These are phyloP conservation scores for Gillenia trifoliata DNA, from an alignment of 306 rosid species.

Conservation along the genomic window DNA sequence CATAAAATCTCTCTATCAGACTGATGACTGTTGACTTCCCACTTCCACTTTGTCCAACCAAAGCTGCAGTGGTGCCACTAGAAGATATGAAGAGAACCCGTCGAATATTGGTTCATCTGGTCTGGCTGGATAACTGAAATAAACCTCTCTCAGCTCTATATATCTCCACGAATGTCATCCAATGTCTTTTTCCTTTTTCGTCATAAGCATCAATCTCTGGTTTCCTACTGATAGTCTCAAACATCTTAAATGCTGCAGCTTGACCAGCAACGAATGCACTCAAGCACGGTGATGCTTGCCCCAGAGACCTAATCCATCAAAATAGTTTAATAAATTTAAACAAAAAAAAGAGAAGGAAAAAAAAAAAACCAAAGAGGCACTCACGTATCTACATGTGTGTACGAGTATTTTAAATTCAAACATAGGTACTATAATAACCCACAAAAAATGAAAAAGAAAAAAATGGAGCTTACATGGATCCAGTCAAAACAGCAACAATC, in stretches of 20 bases:
- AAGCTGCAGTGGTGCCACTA: constrained; percentile 72
- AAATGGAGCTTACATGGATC: constrained; percentile 66
- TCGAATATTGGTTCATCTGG: constrained; percentile 66
- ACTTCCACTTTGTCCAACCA: constrained; percentile 96
- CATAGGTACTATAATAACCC: too few species aligned
- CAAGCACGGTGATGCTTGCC: constrained; percentile 84
- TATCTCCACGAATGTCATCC: constrained; percentile 66
- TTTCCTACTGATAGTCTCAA: constrained; percentile 65
- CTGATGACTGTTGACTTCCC: constrained; percentile 87
- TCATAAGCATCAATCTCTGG: constrained; percentile 81
- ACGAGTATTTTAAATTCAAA: background rate
- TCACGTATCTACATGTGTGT: background rate
- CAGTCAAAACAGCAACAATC: constrained; percentile 66
- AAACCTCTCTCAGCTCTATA: constrained; percentile 60
- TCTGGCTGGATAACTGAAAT: constrained; percentile 83
- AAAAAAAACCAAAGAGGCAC: background rate
- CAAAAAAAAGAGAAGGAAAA: background rate
- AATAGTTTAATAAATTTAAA: background rate
- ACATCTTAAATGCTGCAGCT: constrained; percentile 95
- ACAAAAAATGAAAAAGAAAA: background rate
- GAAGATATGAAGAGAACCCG: constrained; percentile 60
- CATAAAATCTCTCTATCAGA: constrained; percentile 84
- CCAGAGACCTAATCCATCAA: constrained; percentile 60
- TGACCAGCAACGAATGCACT: constrained; percentile 87
- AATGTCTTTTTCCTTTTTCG: constrained; percentile 49